These are phyloP conservation scores for Colletotrichum sp. DNA, from an alignment of 2,329 filamentous ascomycete genomes.

Conservation along the genomic window DNA sequence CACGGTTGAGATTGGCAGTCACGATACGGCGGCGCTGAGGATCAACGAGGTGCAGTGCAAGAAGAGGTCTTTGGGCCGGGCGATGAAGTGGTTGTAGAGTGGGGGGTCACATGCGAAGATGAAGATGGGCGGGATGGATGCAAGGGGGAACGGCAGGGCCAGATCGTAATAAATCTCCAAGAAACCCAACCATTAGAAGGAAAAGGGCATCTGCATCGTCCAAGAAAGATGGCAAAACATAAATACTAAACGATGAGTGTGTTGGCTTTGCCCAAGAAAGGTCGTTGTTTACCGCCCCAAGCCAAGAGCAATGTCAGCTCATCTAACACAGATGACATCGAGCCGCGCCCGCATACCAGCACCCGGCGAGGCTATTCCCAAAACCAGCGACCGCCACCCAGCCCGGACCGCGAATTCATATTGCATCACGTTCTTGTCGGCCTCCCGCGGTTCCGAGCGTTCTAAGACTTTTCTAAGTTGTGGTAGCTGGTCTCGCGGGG, in stretches of 20 bases:
- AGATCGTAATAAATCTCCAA: background rate
- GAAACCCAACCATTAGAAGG: background rate
- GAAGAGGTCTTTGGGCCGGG: background rate
- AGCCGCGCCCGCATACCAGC: background rate
- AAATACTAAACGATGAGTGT: background rate
- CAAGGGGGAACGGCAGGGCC: background rate
- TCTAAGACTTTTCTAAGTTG: background rate
- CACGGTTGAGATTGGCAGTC: slow-evolving; percentile 31
- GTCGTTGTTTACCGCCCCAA: background rate
- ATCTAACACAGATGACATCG: slow-evolving; percentile 2
- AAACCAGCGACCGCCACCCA: background rate
- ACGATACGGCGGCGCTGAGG: slow-evolving; percentile 38
- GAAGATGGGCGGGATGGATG: background rate
- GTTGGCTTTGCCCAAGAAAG: background rate
- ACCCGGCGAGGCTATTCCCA: slow-evolving; percentile 13
- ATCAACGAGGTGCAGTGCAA: slow-evolving; percentile 23
- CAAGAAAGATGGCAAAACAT: background rate
- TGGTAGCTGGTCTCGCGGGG: background rate
- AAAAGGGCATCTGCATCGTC: fast-evolving
- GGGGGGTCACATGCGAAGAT: background rate
- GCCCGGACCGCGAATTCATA: slow-evolving; percentile 4
- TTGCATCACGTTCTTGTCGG: slow-evolving; percentile 12
- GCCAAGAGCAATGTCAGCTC: background rate
- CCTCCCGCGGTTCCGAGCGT: background rate
- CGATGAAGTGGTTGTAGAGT: background rate